Conservation (phyloP, 1,284 basidiomycete species). For the Paramarasmius palmivorus region DNA sequence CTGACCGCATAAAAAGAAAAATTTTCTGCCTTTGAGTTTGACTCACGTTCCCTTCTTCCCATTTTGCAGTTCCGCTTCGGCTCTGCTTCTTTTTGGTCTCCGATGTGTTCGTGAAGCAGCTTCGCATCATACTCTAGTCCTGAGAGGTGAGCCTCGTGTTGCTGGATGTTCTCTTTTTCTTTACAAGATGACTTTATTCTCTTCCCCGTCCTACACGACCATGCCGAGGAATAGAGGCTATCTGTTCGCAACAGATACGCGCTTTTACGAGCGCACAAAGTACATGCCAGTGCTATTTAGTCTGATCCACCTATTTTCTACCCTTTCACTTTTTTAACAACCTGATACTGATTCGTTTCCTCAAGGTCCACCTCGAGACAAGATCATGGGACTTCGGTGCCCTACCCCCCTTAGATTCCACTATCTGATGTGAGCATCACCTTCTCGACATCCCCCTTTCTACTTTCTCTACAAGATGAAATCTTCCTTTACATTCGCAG, state of each 20-base stretch:
- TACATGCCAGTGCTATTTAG: conserved; percentile 84
- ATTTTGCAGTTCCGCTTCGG: no score
- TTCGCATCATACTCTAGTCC: no score
- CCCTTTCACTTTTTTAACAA: conserved; percentile 3
- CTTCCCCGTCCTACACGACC: conserved; percentile 85
- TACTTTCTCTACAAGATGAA: conserved; percentile 52
- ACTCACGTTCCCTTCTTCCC: no score
- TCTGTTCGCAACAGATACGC: conserved; percentile 73
- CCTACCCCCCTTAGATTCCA: neutral
- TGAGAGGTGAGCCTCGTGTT: no score
- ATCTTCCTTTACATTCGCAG: conserved; percentile 70
- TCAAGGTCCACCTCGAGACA: no score
- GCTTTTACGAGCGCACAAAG: conserved; percentile 62
- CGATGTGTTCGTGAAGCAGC: no score
- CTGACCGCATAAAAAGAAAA: no score
- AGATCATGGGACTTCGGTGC: no score
- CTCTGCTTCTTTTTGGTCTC: no score
- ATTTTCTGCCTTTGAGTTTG: no score
- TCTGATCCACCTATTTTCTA: conserved; percentile 47
- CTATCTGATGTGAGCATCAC: conserved; percentile 3
- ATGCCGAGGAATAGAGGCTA: conserved; percentile 71
- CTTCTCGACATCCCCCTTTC: conserved; percentile 12
- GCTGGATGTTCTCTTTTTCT: conserved; percentile 11
- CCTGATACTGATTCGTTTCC: no score
- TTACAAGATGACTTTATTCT: conserved; percentile 72